Percentiles rank a stretch among this genome's conserved stretches.
Evolutionary conservation across 176 grass and related monocot genomes (phyloP).

Genomic region (Eleusine coracana): DNA sequence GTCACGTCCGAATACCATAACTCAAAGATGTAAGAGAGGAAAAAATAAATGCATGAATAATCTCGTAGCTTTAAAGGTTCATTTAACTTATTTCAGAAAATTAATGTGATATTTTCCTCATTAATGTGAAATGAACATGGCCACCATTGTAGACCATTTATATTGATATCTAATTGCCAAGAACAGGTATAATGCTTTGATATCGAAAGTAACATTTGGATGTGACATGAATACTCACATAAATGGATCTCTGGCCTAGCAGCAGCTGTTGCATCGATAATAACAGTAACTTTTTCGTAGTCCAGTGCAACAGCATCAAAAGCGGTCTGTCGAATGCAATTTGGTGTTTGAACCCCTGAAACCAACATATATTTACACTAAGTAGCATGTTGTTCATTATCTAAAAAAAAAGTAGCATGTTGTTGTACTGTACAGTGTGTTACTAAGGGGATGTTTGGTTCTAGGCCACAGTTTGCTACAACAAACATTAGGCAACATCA

Average conservation of each 20-base stretch:
- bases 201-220: neutral
- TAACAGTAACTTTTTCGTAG: constrained; percentile 72
- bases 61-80: too few relatives aligned
- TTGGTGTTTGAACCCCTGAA: constrained; percentile 91
- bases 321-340: constrained; percentile 91
- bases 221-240: constrained; percentile 51
- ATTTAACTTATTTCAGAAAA: neutral
- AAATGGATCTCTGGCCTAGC: constrained; percentile 81
- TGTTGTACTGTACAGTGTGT: neutral
- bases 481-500: too few relatives aligned
- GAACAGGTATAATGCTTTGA: neutral
- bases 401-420: constrained; percentile 26
- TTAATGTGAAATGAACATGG: constrained; percentile 3
- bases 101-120: neutral
- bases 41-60: too few relatives aligned
- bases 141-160: constrained; percentile 7
- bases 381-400: constrained; percentile 2
- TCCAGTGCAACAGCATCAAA: constrained; percentile 90
- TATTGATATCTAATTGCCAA: neutral
- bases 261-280: constrained; percentile 91
- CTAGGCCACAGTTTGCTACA: too few relatives aligned
- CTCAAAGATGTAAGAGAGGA: too few relatives aligned
- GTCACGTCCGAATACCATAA: too few relatives aligned
- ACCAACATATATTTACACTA: constrained; percentile 11
- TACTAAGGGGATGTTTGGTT: too few relatives aligned